phyloP scores from a whole-genome alignment of 2,329 filamentous ascomycete species.

The Monosporascus sp. region DNA sequence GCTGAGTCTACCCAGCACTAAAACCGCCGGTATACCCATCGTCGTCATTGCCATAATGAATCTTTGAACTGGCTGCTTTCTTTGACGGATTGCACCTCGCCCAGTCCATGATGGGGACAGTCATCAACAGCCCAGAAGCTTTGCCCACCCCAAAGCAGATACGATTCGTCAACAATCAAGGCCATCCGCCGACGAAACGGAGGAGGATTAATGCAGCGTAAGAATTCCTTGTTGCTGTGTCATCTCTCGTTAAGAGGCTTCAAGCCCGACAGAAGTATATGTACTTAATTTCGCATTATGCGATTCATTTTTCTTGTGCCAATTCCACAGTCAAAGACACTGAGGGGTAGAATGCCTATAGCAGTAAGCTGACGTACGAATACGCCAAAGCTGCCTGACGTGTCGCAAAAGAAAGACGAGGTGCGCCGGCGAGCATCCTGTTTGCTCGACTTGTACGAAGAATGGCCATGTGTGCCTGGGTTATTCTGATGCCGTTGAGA shows the following conservation, averaged over 20 bases:
- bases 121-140: conserved; percentile 30
- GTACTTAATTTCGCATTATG: conserved; percentile 6
- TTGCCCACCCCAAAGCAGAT: conserved; percentile 53
- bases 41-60: conserved; percentile 23
- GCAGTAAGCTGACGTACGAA: conserved; percentile 13
- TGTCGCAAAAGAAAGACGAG: conserved; percentile 72
- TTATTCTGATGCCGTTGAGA: conserved; percentile 52
- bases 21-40: conserved; percentile 16
- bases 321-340: conserved; percentile 4
- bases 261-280: conserved; percentile 5
- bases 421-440: conserved; percentile 67
- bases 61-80: not conserved
- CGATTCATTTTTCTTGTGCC: not conserved
- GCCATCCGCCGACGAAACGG: conserved; percentile 72
- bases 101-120: conserved; percentile 37
- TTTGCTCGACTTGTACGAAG: conserved; percentile 67
- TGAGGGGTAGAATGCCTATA: conserved; percentile 4
- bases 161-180: conserved; percentile 77
- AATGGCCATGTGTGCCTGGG: conserved; percentile 66
- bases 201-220: conserved; percentile 75
- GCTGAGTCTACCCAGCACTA: not conserved
- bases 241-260: conserved; percentile 6
- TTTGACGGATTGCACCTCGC: conserved; percentile 7
- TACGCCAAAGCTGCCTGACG: conserved; percentile 53
- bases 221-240: conserved; percentile 29